A percentile compares a stretch with the other conserved stretches of the same genome.
phyloP scores from a whole-genome alignment of 495 filamentous ascomycete genomes.

The Rostrohypoxylon terebratum region DNA sequence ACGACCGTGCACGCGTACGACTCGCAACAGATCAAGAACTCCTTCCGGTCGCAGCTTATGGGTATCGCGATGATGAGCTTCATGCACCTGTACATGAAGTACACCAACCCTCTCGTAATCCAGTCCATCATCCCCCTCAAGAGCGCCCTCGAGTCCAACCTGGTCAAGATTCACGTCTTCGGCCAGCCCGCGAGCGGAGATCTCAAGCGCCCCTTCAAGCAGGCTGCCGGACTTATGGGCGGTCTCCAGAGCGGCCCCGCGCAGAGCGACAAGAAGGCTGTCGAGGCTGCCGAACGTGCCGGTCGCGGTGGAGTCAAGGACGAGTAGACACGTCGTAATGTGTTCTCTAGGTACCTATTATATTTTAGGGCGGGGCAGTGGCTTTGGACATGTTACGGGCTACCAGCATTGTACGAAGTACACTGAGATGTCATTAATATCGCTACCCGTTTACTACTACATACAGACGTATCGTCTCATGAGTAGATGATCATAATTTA shows the following conservation, averaged over 20 bases:
- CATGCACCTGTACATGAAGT: constrained; percentile 99
- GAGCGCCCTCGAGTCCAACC: constrained; percentile 90
- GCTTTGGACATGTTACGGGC: constrained; percentile 5
- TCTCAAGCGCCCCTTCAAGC: constrained; percentile 95
- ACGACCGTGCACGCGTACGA: constrained; percentile 97
- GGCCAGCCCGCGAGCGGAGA: constrained; percentile 92
- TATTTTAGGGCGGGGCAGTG: constrained; percentile 10
- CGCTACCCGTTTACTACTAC: not conserved
- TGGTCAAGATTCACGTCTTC: constrained; percentile 93
- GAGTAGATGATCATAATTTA: constrained; percentile 19
- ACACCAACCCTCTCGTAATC: constrained; percentile 98
- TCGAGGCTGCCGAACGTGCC: constrained; percentile 87
- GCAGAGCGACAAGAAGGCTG: constrained; percentile 96
- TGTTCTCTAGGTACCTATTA: constrained; percentile 10
- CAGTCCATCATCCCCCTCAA: constrained; percentile 99
- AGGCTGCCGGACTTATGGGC: constrained; percentile 80
- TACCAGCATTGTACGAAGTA: constrained; percentile 10
- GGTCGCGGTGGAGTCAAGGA: constrained; percentile 90
- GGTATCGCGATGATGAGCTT: constrained; percentile 97
- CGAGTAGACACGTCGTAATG: constrained; percentile 69
- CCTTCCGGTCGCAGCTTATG: constrained; percentile 90
- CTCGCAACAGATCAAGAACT: constrained; percentile 79
- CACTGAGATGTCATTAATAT: constrained; percentile 4
- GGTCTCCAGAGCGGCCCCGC: constrained; percentile 73
- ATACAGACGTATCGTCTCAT: constrained; percentile 3